phyloP scores from a whole-genome alignment of 202 grass and related monocot species.

The Panicum hallii region DNA sequence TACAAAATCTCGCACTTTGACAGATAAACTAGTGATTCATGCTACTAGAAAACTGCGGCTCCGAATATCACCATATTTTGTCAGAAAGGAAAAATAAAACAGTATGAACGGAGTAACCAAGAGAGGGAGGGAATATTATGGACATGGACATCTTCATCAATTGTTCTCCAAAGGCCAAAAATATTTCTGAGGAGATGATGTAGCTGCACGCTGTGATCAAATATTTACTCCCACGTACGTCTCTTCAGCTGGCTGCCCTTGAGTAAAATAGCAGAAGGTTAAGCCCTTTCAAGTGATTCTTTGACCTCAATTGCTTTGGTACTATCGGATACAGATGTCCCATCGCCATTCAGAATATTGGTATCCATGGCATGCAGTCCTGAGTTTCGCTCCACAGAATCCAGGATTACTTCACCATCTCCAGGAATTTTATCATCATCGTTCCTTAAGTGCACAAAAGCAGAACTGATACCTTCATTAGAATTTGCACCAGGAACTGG shows the following conservation, averaged over 20 bases:
- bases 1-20: neutral
- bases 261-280: neutral
- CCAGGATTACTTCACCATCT: neutral
- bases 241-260: neutral
- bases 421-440: neutral
- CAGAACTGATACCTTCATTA: neutral
- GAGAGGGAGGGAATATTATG: neutral
- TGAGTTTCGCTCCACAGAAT: neutral
- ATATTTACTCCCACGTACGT: neutral
- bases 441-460: conserved; percentile 5
- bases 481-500: conserved; percentile 25
- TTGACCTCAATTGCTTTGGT: neutral
- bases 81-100: neutral
- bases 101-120: neutral
- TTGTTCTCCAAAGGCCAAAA: neutral
- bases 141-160: neutral
- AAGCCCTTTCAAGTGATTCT: neutral
- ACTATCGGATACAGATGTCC: neutral
- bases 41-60: neutral
- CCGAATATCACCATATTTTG: neutral
- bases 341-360: neutral
- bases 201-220: conserved; percentile 1
- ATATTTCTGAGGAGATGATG: neutral
- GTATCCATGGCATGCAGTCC: neutral
- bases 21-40: neutral